Percentiles rank a stretch among this genome's conserved stretches.
phyloP scores from a whole-genome alignment of 2,329 filamentous ascomycete genomes.

The Bipolaris bicolor region DNA sequence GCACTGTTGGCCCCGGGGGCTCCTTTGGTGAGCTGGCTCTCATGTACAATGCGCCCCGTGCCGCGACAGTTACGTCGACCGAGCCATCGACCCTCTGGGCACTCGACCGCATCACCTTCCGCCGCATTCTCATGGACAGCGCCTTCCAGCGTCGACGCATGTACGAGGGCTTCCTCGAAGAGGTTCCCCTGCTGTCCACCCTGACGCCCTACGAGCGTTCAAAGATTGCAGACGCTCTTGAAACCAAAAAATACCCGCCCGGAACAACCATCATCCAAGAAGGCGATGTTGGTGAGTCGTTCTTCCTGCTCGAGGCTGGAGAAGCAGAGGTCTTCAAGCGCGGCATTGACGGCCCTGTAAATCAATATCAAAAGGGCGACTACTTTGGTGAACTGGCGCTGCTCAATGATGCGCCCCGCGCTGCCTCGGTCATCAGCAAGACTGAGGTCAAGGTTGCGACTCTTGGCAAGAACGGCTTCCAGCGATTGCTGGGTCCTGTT shows the following conservation, averaged over 20 bases:
- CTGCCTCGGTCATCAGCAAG: constrained; percentile 82
- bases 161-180: constrained; percentile 96
- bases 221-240: constrained; percentile 95
- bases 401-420: constrained; percentile 90
- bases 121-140: constrained; percentile 96
- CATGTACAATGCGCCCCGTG: constrained; percentile 98
- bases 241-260: constrained; percentile 82
- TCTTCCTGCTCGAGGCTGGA: constrained; percentile 88
- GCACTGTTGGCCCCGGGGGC: constrained; percentile 81
- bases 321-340: constrained; percentile 86
- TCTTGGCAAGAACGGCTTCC: constrained; percentile 92
- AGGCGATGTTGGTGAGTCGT: constrained; percentile 88
- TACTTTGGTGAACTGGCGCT: constrained; percentile 97
- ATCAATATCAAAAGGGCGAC: constrained; percentile 86
- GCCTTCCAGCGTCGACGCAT: constrained; percentile 94
- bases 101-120: constrained; percentile 93
- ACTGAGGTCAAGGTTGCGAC: constrained; percentile 92
- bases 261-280: constrained; percentile 87
- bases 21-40: constrained; percentile 96
- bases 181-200: constrained; percentile 82
- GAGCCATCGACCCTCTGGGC: constrained; percentile 90
- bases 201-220: constrained; percentile 92
- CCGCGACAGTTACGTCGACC: constrained; percentile 87
- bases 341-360: constrained; percentile 72
- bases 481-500: constrained; percentile 88